phyloP scores from a whole-genome alignment of 2,329 filamentous ascomycete genomes.

The Ceratocystis cacaofunesta region DNA sequence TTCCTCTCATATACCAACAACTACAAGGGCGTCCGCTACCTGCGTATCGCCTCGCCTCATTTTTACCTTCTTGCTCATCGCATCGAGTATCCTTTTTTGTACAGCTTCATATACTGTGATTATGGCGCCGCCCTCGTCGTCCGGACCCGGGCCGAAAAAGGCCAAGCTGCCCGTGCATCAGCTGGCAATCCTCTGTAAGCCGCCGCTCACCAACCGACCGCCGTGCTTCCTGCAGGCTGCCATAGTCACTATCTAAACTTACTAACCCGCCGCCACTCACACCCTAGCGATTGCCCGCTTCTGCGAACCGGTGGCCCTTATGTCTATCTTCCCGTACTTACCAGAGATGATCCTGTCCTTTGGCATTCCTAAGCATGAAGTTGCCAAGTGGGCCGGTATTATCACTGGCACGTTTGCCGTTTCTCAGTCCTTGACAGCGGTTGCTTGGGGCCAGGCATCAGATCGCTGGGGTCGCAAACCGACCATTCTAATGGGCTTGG shows the following conservation, averaged over 20 bases:
- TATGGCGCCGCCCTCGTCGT: slow-evolving; percentile 1
- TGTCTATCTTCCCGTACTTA: slow-evolving; percentile 54
- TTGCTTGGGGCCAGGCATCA: slow-evolving; percentile 61
- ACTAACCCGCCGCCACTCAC: no score
- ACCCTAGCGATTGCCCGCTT: slow-evolving; percentile 57
- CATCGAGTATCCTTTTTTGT: not conserved
- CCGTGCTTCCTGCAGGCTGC: not conserved
- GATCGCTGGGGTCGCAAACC: slow-evolving; percentile 73
- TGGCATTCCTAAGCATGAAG: slow-evolving; percentile 51
- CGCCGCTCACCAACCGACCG: not conserved
- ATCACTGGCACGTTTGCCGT: slow-evolving; percentile 59
- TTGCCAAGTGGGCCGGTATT: slow-evolving; percentile 69
- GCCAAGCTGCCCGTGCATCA: slow-evolving; percentile 15
- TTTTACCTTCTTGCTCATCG: not conserved
- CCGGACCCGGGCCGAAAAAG: slow-evolving; percentile 8
- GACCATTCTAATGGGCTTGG: slow-evolving; percentile 56
- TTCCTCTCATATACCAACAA: not conserved
- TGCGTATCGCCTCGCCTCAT: not conserved
- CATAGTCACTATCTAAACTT: no score
- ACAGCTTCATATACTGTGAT: not conserved
- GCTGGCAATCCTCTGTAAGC: slow-evolving; percentile 17
- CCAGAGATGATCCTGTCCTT: slow-evolving; percentile 78
- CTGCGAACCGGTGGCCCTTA: slow-evolving; percentile 58
- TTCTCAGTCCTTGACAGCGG: slow-evolving; percentile 54
- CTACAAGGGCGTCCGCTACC: no score